phyloP scores from a whole-genome alignment of 1,284 basidiomycete genomes.

The Cryptococcus sp. region DNA sequence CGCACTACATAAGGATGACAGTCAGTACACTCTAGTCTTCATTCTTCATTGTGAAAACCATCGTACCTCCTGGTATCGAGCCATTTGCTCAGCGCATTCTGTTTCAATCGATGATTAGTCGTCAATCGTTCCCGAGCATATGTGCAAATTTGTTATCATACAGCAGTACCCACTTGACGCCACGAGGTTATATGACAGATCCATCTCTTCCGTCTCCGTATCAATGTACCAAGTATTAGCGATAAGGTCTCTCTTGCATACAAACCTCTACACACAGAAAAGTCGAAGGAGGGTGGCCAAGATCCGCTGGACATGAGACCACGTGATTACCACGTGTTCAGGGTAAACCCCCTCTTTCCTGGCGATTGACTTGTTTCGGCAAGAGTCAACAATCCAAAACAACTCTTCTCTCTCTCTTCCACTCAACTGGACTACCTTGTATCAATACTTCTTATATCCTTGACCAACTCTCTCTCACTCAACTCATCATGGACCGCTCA shows the following conservation, averaged over 20 bases:
- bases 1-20: slow-evolving; percentile 33
- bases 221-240: no score
- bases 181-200: slow-evolving; percentile 51
- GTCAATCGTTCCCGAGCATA: neutral
- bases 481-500: slow-evolving; percentile 13
- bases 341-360: no score
- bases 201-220: slow-evolving; percentile 32
- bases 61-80: slow-evolving; percentile 47
- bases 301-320: neutral
- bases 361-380: slow-evolving; percentile 17
- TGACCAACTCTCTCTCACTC: neutral
- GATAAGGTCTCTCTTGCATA: neutral
- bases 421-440: no score
- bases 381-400: slow-evolving; percentile 7
- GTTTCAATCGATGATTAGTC: neutral
- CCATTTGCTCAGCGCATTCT: slow-evolving; percentile 52
- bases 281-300: neutral
- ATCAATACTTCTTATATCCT: neutral
- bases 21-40: neutral
- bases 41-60: neutral
- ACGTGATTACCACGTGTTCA: neutral
- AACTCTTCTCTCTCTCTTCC: neutral
- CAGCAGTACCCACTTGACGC: slow-evolving; percentile 41
- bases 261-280: neutral
- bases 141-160: neutral